phyloP scores from a whole-genome alignment of 192 early-diverging fungal species.

The Coemansia sp. region DNA sequence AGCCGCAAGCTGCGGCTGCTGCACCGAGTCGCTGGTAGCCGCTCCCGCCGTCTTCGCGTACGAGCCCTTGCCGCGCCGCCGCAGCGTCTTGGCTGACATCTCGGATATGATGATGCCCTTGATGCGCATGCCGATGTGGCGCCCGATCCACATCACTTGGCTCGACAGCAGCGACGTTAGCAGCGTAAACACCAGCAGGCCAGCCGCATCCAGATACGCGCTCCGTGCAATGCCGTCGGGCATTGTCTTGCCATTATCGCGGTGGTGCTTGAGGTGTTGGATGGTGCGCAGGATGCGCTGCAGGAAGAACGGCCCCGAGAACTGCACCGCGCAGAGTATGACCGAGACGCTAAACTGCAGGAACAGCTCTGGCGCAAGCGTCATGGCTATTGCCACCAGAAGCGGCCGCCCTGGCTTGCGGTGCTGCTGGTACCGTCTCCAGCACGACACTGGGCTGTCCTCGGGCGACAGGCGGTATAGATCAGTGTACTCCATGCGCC shows the following conservation, averaged over 20 bases:
- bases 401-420: constrained; percentile 26
- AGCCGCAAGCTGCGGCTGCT: constrained; percentile 30
- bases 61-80: constrained; percentile 63
- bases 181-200: constrained; percentile 54
- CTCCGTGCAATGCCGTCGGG: constrained; percentile 10
- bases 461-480: constrained; percentile 56
- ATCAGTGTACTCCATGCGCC: constrained; percentile 61
- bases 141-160: constrained; percentile 66
- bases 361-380: constrained; percentile 45
- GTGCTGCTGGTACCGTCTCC: constrained; percentile 21
- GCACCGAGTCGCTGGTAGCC: constrained; percentile 18
- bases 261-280: constrained; percentile 12
- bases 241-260: neutral
- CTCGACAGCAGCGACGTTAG: constrained; percentile 55
- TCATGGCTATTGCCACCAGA: constrained; percentile 26
- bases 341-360: constrained; percentile 38
- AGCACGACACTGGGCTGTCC: constrained; percentile 50
- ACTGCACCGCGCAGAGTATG: constrained; percentile 31
- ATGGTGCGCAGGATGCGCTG: constrained; percentile 58
- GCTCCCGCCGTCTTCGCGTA: constrained; percentile 38
- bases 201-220: constrained; percentile 61
- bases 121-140: constrained; percentile 62
- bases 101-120: constrained; percentile 65
- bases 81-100: constrained; percentile 66
- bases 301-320: constrained; percentile 59